These are phyloP conservation scores for Sideroxylon spinosum DNA, from an alignment of 179 eudicot genomes.

Conservation along the genomic window DNA sequence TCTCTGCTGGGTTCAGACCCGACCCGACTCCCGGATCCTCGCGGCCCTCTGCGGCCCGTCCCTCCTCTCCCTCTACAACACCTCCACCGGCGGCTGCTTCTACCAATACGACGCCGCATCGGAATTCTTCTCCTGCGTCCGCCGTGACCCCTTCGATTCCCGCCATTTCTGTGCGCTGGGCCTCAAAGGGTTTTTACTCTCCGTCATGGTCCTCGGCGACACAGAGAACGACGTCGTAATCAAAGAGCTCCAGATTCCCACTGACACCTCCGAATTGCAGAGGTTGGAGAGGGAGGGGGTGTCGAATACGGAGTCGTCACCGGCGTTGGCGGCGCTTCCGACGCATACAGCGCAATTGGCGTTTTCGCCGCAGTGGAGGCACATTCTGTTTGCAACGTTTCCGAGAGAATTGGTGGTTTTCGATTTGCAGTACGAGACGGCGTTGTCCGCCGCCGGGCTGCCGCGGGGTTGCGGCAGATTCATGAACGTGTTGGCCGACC, in stretches of 20 bases:
- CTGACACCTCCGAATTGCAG: slow-evolving; percentile 54
- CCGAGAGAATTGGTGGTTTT: slow-evolving; percentile 92
- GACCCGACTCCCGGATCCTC: slow-evolving; percentile 54
- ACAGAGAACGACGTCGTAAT: slow-evolving; percentile 52
- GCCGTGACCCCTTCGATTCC: slow-evolving; percentile 84
- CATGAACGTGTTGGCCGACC: slow-evolving; percentile 81
- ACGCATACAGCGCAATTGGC: slow-evolving; percentile 58
- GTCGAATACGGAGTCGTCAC: slow-evolving; percentile 34
- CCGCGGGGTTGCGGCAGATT: slow-evolving; percentile 83
- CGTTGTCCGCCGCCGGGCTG: slow-evolving; percentile 45
- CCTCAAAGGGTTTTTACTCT: slow-evolving; percentile 59
- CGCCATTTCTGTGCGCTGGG: slow-evolving; percentile 64
- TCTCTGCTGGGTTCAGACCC: slow-evolving; percentile 72
- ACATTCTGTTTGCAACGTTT: slow-evolving; percentile 66
- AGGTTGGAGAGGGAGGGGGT: slow-evolving; percentile 65
- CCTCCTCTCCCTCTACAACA: slow-evolving; percentile 50
- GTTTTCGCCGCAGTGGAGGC: slow-evolving; percentile 80
- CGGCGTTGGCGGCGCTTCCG: slow-evolving; percentile 66
- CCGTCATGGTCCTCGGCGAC: slow-evolving; percentile 54
- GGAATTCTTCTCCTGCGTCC: slow-evolving; percentile 63
- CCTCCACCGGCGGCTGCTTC: slow-evolving; percentile 67
- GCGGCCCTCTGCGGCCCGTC: slow-evolving; percentile 75
- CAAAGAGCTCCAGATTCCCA: slow-evolving; percentile 46
- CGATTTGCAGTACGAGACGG: slow-evolving; percentile 75
- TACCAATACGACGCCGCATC: slow-evolving; percentile 67